These are phyloP conservation scores for Alternaria sp. DNA, from an alignment of 2,329 filamentous ascomycete species.

Conservation along the genomic window DNA sequence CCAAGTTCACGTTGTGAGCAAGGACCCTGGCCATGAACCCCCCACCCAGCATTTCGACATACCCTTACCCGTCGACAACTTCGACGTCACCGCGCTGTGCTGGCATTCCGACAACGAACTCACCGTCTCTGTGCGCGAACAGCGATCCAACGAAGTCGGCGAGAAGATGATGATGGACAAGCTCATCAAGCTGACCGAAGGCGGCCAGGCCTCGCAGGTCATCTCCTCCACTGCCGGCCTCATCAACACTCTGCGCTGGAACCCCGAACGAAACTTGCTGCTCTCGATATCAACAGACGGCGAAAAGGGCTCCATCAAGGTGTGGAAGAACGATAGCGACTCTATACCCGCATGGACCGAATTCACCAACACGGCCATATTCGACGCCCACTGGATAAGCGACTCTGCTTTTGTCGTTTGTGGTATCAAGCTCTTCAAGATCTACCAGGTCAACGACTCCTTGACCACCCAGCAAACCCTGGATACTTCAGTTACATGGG, in stretches of 20 bases:
- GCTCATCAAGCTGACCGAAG: constrained; percentile 42
- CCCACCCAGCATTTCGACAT: constrained; percentile 31
- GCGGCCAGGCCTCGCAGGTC: constrained; percentile 36
- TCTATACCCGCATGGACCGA: constrained; percentile 50
- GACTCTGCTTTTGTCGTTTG: constrained; percentile 53
- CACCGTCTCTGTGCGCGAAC: constrained; percentile 43
- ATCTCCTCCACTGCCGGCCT: constrained; percentile 47
- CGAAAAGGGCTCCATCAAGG: constrained; percentile 47
- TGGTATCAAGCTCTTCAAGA: constrained; percentile 48
- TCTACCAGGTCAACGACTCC: constrained; percentile 44
- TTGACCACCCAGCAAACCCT: constrained; percentile 39
- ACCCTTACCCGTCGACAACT: constrained; percentile 37
- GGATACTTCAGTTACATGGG: constrained; percentile 43
- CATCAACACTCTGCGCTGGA: constrained; percentile 47
- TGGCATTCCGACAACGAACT: constrained; percentile 45
- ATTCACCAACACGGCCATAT: constrained; percentile 50
- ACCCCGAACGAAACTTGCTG: constrained; percentile 40
- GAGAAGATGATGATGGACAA: constrained; percentile 48
- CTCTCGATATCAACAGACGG: constrained; percentile 49
- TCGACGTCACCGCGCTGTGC: constrained; percentile 44
- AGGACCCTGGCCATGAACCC: constrained; percentile 6
- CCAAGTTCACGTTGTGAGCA: constrained; percentile 39
- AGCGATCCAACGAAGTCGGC: constrained; percentile 44
- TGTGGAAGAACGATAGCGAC: constrained; percentile 46
- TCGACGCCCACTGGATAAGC: constrained; percentile 54